Evolutionary conservation across 208 protist species (phyloP).

Genomic region (Tritrichomonas foetus): DNA sequence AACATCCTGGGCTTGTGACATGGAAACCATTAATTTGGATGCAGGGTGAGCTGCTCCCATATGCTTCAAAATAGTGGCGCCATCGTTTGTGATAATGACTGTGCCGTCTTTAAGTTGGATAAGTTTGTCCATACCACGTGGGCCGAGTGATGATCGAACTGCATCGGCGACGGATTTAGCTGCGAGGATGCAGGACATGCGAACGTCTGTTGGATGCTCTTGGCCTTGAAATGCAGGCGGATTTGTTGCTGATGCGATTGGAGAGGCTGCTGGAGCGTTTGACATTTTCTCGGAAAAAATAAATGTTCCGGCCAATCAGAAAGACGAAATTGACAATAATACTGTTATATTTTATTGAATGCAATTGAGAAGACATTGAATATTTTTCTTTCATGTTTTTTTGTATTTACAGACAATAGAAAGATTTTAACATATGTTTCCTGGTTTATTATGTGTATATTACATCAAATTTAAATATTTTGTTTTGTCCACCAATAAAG

Average conservation of each 20-base stretch:
- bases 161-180: slow-evolving; percentile 82
- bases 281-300: too few species aligned
- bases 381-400: too few species aligned
- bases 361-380: too few species aligned
- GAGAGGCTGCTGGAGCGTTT: neutral
- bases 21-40: slow-evolving; percentile 95
- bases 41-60: slow-evolving; percentile 90
- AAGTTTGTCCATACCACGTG: slow-evolving; percentile 97
- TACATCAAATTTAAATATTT: too few species aligned
- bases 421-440: too few species aligned
- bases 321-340: too few species aligned
- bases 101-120: slow-evolving; percentile 72
- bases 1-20: slow-evolving; percentile 94
- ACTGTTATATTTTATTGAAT: too few species aligned
- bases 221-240: slow-evolving; percentile 42
- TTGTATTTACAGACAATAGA: too few species aligned
- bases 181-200: slow-evolving; percentile 47
- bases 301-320: too few species aligned
- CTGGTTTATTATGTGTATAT: too few species aligned
- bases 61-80: slow-evolving; percentile 94
- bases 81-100: slow-evolving; percentile 98
- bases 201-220: slow-evolving; percentile 49
- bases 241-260: neutral
- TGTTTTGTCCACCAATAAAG: too few species aligned
- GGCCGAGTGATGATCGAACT: slow-evolving; percentile 92